phyloP scores from a whole-genome alignment of 2,329 filamentous ascomycete genomes.

The Tympanopsis confertula region DNA sequence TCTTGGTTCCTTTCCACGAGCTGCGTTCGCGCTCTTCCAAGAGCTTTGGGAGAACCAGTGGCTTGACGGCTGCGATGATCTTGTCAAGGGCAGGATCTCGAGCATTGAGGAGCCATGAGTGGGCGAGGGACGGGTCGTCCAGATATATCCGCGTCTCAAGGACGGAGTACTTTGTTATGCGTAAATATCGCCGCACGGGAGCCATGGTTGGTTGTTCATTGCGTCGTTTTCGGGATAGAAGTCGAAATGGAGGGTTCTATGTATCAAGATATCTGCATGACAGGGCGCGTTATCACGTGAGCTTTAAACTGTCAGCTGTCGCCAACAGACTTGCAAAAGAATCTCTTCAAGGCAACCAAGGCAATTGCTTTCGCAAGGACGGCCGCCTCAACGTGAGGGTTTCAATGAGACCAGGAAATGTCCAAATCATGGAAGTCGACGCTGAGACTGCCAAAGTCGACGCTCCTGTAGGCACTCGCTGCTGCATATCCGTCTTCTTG shows the following conservation, averaged over 20 bases:
- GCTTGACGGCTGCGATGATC: slow-evolving; percentile 75
- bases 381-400: no score
- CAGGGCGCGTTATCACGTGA: no score
- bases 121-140: slow-evolving; percentile 72
- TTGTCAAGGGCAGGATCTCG: slow-evolving; percentile 66
- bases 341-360: no score
- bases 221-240: background rate
- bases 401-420: no score
- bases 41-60: slow-evolving; percentile 79
- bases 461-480: slow-evolving; percentile 47
- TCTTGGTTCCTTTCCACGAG: slow-evolving; percentile 56
- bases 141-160: slow-evolving; percentile 93
- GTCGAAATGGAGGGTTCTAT: no score
- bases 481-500: background rate
- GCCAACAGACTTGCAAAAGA: no score
- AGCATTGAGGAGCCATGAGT: slow-evolving; percentile 73
- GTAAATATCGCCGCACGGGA: slow-evolving; percentile 75
- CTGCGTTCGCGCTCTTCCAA: slow-evolving; percentile 58
- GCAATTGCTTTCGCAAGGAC: no score
- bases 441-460: slow-evolving; percentile 63
- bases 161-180: slow-evolving; percentile 85
- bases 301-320: no score
- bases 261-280: no score
- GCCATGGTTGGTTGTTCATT: slow-evolving; percentile 47
- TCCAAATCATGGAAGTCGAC: slow-evolving; percentile 63